These are phyloP conservation scores for Eutypella sp. DNA, from an alignment of 2,329 filamentous ascomycete genomes.

Conservation along the genomic window DNA sequence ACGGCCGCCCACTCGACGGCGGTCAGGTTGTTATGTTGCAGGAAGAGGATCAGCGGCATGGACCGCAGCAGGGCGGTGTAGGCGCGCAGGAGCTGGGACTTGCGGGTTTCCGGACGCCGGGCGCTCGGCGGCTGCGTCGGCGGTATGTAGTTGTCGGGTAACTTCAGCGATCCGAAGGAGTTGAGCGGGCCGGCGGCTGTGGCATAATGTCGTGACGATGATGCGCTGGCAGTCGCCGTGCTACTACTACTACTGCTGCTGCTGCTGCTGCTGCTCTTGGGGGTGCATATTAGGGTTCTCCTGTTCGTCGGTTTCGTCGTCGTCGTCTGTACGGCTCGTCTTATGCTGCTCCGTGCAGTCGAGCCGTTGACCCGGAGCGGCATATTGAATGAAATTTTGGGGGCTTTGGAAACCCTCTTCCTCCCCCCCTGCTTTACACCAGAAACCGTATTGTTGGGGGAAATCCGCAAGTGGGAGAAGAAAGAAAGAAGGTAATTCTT, in stretches of 20 bases:
- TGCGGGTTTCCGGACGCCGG: constrained; percentile 79
- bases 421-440: too few relatives aligned
- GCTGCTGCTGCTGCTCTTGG: neutral
- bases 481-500: too few relatives aligned
- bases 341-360: constrained; percentile 14
- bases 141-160: constrained; percentile 48
- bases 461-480: too few relatives aligned
- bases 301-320: constrained; percentile 1
- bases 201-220: constrained; percentile 18
- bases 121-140: constrained; percentile 82
- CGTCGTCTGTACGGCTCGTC: constrained; percentile 16
- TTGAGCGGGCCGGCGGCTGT: constrained; percentile 14
- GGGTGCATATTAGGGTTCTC: too few relatives aligned
- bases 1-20: constrained; percentile 71
- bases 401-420: too few relatives aligned
- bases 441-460: too few relatives aligned
- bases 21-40: constrained; percentile 66
- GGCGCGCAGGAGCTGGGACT: constrained; percentile 79
- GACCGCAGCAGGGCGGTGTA: constrained; percentile 87
- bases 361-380: constrained; percentile 20
- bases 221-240: neutral
- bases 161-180: constrained; percentile 21
- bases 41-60: constrained; percentile 78
- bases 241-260: neutral
- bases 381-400: too few relatives aligned